Conservation (phyloP, 2,329 filamentous ascomycete genomes). For the Truncatella angustata region DNA sequence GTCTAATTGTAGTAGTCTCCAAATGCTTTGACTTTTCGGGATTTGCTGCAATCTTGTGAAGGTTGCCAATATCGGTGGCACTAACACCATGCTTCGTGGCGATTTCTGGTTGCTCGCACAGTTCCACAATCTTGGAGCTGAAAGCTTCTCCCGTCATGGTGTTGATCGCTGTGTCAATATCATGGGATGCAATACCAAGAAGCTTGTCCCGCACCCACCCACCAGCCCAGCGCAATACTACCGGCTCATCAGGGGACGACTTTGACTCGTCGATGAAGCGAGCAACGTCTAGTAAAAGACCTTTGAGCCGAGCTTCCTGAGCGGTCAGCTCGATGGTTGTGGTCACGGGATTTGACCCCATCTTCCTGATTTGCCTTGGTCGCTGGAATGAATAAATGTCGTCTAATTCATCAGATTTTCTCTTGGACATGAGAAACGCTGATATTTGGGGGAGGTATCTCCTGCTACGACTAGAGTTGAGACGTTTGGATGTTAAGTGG, state of each 20-base stretch:
- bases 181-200: constrained; percentile 68
- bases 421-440: constrained; percentile 27
- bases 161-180: constrained; percentile 85
- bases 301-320: constrained; percentile 69
- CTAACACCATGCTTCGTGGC: constrained; percentile 59
- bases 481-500: too few species aligned
- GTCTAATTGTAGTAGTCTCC: constrained; percentile 82
- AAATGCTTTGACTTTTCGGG: constrained; percentile 96
- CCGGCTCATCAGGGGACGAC: constrained; percentile 45
- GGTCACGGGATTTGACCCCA: constrained; percentile 25
- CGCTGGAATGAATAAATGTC: constrained; percentile 15
- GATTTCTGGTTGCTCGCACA: constrained; percentile 61
- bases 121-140: constrained; percentile 65
- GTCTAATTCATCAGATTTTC: constrained; percentile 22
- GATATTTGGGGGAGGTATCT: constrained; percentile 1
- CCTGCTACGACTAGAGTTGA: background rate
- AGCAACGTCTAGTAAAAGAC: constrained; percentile 81
- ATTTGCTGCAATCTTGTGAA: constrained; percentile 89
- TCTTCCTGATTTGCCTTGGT: constrained; percentile 23
- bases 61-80: constrained; percentile 62
- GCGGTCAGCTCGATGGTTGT: constrained; percentile 56
- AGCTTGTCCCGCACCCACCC: constrained; percentile 88
- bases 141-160: constrained; percentile 80
- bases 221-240: constrained; percentile 75
- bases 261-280: constrained; percentile 58